These are phyloP conservation scores for Trifolium subterraneum DNA, from an alignment of 306 rosid species.

Conservation along the genomic window DNA sequence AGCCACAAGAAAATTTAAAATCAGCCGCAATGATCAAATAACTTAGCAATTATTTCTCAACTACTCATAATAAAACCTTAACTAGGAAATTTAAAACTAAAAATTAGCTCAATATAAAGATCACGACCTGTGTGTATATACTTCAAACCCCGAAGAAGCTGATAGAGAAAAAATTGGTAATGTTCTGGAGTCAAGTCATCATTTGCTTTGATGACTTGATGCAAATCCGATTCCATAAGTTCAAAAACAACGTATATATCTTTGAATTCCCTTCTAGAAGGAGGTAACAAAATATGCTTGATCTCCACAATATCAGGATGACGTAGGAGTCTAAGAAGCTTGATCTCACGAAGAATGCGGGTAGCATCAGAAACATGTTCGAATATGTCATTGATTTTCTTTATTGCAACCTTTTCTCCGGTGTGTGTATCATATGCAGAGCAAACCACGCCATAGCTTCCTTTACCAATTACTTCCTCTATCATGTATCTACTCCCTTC, in stretches of 20 bases:
- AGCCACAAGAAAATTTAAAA: constrained; percentile 47
- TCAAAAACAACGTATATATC: constrained; percentile 98
- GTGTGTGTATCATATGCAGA: constrained; percentile 93
- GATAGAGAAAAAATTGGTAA: constrained; percentile 97
- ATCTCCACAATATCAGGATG: constrained; percentile 99
- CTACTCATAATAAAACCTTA: constrained; percentile 35
- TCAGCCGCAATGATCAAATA: constrained; percentile 40
- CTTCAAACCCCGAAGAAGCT: constrained; percentile 97
- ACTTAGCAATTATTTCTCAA: constrained; percentile 21
- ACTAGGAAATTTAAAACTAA: background rate
- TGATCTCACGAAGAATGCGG: constrained; percentile 97
- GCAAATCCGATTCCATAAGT: constrained; percentile 98
- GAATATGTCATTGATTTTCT: constrained; percentile 95
- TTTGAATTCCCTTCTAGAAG: constrained; percentile 98
- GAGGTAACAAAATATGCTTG: constrained; percentile 96
- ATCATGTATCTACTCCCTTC: constrained; percentile 96
- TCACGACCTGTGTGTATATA: constrained; percentile 92
- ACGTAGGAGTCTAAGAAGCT: constrained; percentile 90
- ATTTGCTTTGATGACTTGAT: constrained; percentile 98
- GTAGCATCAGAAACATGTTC: constrained; percentile 99
- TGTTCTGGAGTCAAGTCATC: constrained; percentile 98
- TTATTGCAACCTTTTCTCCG: constrained; percentile 95
- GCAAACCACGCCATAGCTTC: constrained; percentile 99
- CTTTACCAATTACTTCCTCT: constrained; percentile 99
- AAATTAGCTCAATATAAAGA: constrained; percentile 36